Percentiles rank a stretch among this genome's conserved stretches.
phyloP scores from a whole-genome alignment of 225 moss, liverwort and hornwort genomes.

The Physcomitrium patens region DNA sequence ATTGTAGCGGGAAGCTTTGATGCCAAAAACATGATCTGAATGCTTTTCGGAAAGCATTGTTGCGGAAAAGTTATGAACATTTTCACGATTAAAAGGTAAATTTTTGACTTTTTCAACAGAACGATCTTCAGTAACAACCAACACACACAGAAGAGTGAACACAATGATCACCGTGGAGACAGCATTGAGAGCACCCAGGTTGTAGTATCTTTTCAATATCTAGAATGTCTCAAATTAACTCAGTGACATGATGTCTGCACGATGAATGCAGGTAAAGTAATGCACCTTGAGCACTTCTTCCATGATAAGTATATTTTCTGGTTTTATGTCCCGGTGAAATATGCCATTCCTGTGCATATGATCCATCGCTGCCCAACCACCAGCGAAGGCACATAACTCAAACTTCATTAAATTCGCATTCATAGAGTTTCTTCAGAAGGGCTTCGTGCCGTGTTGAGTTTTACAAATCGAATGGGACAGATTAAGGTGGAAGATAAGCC shows the following conservation, averaged over 20 bases:
- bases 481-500: no score
- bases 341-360: constrained; percentile 98
- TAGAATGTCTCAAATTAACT: neutral
- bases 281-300: constrained; percentile 94
- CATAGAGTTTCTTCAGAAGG: neutral
- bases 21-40: no score
- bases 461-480: no score
- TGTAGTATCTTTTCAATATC: neutral
- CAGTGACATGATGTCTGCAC: fast-evolving
- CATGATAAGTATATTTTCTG: constrained; percentile 95
- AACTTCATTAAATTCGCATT: neutral
- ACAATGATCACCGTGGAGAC: neutral
- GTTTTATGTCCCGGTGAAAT: constrained; percentile 97
- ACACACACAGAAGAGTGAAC: neutral
- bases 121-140: neutral
- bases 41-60: neutral
- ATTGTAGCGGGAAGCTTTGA: no score
- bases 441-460: neutral
- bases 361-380: constrained; percentile 75
- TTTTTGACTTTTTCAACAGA: neutral
- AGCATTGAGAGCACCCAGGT: no score
- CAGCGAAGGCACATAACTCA: neutral
- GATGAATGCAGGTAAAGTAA: neutral
- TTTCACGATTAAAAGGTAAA: neutral
- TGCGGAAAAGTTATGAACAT: neutral